Evolutionary conservation across 495 filamentous ascomycete genomes (phyloP).

Genomic region (Terfezia boudieri): DNA sequence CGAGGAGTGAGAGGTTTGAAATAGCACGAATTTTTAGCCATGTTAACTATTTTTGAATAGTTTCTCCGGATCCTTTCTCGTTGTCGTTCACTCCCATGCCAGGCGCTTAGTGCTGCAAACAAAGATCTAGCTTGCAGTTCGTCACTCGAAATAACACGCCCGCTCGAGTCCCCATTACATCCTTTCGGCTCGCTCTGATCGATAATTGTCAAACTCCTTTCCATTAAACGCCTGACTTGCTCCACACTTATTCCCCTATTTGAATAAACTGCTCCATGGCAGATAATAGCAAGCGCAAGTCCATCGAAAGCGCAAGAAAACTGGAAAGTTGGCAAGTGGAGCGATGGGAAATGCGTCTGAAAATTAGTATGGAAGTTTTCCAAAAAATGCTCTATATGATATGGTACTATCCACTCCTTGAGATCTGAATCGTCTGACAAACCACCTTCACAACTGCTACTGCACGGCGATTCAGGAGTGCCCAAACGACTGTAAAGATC

Average conservation of each 20-base stretch:
- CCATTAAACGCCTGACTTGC: slow-evolving; percentile 37
- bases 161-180: neutral
- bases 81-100: slow-evolving; percentile 39
- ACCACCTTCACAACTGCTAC: neutral
- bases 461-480: neutral
- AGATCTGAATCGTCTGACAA: slow-evolving; percentile 18
- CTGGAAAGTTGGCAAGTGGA: slow-evolving; percentile 45
- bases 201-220: slow-evolving; percentile 14
- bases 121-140: slow-evolving; percentile 18
- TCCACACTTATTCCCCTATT: slow-evolving; percentile 25
- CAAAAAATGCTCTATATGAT: slow-evolving; percentile 39
- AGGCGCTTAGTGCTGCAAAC: slow-evolving; percentile 33
- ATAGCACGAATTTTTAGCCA: slow-evolving; percentile 29
- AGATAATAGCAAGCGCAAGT: slow-evolving; percentile 38
- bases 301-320: slow-evolving; percentile 35
- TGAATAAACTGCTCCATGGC: slow-evolving; percentile 45
- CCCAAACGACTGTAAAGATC: slow-evolving; percentile 19
- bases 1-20: slow-evolving; percentile 22
- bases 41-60: slow-evolving; percentile 29
- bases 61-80: slow-evolving; percentile 30
- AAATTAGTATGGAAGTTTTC: slow-evolving; percentile 35
- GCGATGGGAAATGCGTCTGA: slow-evolving; percentile 43
- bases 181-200: neutral
- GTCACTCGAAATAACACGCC: neutral
- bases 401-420: slow-evolving; percentile 29